A percentile compares a stretch with the other conserved stretches of the same genome.
Conservation (phyloP, 495 filamentous ascomycete species). For the Penicillium salamii region DNA sequence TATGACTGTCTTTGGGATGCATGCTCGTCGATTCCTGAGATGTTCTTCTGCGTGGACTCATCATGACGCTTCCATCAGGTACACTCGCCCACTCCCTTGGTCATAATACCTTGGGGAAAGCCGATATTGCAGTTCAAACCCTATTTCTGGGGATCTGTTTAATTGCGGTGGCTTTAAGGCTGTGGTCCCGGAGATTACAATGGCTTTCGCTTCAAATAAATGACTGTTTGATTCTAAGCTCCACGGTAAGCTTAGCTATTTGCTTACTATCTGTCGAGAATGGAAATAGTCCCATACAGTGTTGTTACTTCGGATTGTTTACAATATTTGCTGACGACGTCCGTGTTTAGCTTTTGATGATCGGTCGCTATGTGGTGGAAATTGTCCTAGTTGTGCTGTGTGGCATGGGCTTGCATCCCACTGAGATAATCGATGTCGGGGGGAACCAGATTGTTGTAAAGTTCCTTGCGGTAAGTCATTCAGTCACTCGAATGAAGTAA, state of each 20-base stretch:
- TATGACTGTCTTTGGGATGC: not conserved
- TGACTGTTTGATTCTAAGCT: constrained; percentile 20
- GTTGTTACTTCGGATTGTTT: too few species aligned
- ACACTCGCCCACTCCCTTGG: constrained; percentile 16
- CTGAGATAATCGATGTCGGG: constrained; percentile 13
- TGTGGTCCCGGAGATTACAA: constrained; percentile 20
- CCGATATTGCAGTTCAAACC: constrained; percentile 22
- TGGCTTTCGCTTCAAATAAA: constrained; percentile 9
- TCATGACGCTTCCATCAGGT: constrained; percentile 14
- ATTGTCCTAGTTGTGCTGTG: constrained; percentile 16
- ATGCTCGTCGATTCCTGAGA: not conserved
- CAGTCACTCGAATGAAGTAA: not conserved
- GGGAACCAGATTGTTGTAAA: constrained; percentile 11
- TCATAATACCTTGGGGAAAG: constrained; percentile 26
- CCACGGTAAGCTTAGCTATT: constrained; percentile 13
- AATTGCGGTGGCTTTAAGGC: constrained; percentile 14
- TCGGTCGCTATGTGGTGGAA: constrained; percentile 22
- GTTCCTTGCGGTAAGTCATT: constrained; percentile 14
- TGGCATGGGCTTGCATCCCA: constrained; percentile 19
- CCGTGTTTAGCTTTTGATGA: constrained; percentile 10
- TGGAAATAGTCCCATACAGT: too few species aligned
- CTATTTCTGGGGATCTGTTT: constrained; percentile 12
- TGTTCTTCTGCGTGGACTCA: not conserved
- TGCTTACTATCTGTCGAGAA: not conserved
- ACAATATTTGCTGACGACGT: not conserved